These are phyloP conservation scores for Sphaceloma murrayae DNA, from an alignment of 2,329 filamentous ascomycete species.

Conservation along the genomic window DNA sequence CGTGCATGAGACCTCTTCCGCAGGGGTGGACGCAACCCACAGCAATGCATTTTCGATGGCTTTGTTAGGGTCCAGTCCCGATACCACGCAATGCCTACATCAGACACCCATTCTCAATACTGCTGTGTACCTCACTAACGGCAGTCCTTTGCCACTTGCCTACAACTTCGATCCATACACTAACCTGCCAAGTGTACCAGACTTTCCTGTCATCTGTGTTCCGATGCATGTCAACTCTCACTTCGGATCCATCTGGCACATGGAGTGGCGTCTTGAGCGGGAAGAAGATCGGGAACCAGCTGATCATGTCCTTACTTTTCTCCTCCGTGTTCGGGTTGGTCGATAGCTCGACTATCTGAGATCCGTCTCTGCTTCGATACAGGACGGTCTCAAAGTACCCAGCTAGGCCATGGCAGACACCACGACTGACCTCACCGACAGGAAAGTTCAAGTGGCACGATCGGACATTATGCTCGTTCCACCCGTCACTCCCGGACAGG, in stretches of 20 bases:
- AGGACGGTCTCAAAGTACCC: conserved; percentile 97
- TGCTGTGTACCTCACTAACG: conserved; percentile 58
- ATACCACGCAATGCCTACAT: too few relatives aligned
- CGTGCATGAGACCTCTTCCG: conserved; percentile 45
- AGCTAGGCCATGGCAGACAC: conserved; percentile 80
- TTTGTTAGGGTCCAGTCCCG: too few relatives aligned
- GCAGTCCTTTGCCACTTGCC: conserved; percentile 58
- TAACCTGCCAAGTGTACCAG: conserved; percentile 98
- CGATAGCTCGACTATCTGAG: conserved; percentile 68
- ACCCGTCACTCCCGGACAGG: conserved; percentile 65
- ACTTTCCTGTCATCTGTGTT: conserved; percentile 92
- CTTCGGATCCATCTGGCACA: conserved; percentile 71
- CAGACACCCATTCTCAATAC: conserved; percentile 58
- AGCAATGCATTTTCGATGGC: too few relatives aligned
- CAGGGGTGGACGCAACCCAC: too few relatives aligned
- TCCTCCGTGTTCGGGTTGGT: conserved; percentile 80
- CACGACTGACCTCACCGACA: conserved; percentile 54
- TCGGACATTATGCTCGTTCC: conserved; percentile 87
- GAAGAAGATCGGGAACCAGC: conserved; percentile 98
- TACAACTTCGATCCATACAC: conserved; percentile 59
- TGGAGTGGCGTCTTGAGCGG: conserved; percentile 85
- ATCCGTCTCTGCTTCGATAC: conserved; percentile 47
- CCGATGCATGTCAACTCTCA: conserved; percentile 90
- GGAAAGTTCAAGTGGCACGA: conserved; percentile 69
- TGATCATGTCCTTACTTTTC: conserved; percentile 97